These are phyloP conservation scores for Tetradesmus obliquus DNA, from an alignment of 139 green algal species.

Conservation along the genomic window DNA sequence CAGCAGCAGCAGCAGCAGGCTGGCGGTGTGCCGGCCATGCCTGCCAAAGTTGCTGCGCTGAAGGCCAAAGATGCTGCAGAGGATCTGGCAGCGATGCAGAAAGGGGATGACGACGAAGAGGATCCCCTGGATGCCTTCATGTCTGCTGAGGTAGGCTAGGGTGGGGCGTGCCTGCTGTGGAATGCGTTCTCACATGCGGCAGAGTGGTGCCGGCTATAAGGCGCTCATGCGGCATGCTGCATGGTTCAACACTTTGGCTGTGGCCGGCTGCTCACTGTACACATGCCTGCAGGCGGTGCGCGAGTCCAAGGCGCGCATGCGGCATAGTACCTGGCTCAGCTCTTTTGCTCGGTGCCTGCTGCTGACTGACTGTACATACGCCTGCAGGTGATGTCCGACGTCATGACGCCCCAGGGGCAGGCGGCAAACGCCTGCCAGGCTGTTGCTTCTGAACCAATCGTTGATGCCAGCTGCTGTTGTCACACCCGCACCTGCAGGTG, in stretches of 20 bases:
- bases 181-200: no score
- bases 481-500: constrained; percentile 38
- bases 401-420: constrained; percentile 65
- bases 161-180: background rate
- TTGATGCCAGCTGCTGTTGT: background rate
- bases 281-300: no score
- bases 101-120: constrained; percentile 67
- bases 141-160: constrained; percentile 67
- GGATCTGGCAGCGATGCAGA: constrained; percentile 5
- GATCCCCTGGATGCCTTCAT: constrained; percentile 93
- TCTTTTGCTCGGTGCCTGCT: no score
- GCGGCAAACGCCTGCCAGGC: constrained; percentile 43
- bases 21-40: background rate
- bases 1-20: constrained; percentile 27
- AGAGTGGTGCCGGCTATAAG: no score
- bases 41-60: constrained; percentile 34
- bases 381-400: constrained; percentile 64
- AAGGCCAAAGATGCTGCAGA: constrained; percentile 30
- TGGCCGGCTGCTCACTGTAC: no score
- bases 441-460: background rate
- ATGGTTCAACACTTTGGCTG: no score
- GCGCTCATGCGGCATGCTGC: no score
- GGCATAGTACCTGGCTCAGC: no score
- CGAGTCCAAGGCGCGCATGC: no score
- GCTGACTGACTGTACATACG: no score